phyloP scores from a whole-genome alignment of 106 monocot species.

The Ottelia alismoides region DNA sequence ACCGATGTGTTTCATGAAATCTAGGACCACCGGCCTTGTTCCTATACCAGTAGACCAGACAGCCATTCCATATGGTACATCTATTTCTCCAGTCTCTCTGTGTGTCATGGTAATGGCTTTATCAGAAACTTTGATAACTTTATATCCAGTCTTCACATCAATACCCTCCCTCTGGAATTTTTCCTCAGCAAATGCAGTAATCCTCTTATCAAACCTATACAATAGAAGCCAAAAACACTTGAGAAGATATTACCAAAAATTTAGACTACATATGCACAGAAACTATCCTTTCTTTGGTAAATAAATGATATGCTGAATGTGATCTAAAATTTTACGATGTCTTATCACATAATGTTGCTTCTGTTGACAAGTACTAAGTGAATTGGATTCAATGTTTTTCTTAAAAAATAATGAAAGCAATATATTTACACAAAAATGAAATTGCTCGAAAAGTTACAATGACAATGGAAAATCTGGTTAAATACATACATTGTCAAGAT shows the following conservation, averaged over 20 bases:
- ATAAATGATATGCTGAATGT: not conserved
- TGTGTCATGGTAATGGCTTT: conserved; percentile 47
- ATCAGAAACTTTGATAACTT: conserved; percentile 50
- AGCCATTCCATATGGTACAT: conserved; percentile 70
- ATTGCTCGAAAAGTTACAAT: too few relatives aligned
- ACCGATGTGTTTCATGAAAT: conserved; percentile 75
- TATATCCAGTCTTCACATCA: conserved; percentile 47
- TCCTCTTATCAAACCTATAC: conserved; percentile 81
- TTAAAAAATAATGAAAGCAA: not conserved
- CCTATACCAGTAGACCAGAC: conserved; percentile 91
- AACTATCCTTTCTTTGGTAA: too few relatives aligned
- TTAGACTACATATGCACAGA: too few relatives aligned
- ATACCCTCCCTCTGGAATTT: conserved; percentile 75
- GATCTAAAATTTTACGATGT: not conserved
- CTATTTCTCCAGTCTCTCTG: conserved; percentile 17
- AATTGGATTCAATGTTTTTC: not conserved
- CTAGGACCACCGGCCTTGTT: conserved; percentile 52
- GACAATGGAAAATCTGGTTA: not conserved
- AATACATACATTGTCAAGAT: conserved; percentile 64
- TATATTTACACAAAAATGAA: too few relatives aligned
- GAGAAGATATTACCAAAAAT: too few relatives aligned
- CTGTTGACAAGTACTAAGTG: not conserved
- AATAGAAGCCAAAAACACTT: not conserved
- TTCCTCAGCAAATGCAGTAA: conserved; percentile 51
- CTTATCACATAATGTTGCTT: not conserved